phyloP scores from a whole-genome alignment of 2,329 filamentous ascomycete genomes.

The Drechslerella dactyloides region DNA sequence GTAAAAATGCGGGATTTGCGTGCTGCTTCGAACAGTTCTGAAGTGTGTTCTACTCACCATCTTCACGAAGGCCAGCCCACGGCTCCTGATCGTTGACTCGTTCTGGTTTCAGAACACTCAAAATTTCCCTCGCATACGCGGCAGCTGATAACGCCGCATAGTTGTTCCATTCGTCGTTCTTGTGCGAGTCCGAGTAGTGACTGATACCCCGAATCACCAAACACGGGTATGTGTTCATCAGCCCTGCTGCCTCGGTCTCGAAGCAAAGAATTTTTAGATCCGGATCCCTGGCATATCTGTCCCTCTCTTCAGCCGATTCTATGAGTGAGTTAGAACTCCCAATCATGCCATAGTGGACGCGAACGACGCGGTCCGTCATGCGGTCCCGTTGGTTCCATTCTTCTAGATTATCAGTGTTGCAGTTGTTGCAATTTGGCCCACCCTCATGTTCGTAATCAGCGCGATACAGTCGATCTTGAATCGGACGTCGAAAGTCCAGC shows the following conservation, averaged over 20 bases:
- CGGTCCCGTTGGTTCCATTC: neutral
- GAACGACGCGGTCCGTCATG: neutral
- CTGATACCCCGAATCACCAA: constrained; percentile 60
- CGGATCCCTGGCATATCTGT: neutral
- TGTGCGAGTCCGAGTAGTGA: constrained; percentile 59
- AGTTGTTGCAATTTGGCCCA: constrained; percentile 9
- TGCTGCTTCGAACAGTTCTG: too few relatives aligned
- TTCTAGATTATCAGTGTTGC: neutral
- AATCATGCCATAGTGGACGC: constrained; percentile 21
- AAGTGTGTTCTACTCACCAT: too few relatives aligned
- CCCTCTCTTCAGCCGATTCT: constrained; percentile 31
- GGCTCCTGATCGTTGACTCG: too few relatives aligned
- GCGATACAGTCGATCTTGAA: too few relatives aligned
- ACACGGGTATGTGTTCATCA: constrained; percentile 55
- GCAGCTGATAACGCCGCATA: constrained; percentile 56
- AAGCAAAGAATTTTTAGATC: constrained; percentile 50
- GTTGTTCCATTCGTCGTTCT: constrained; percentile 55
- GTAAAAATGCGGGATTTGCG: too few relatives aligned
- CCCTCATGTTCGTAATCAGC: neutral
- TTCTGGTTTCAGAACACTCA: constrained; percentile 8
- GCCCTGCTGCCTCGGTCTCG: constrained; percentile 56
- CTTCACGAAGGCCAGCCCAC: too few relatives aligned
- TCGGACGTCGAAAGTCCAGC: too few relatives aligned
- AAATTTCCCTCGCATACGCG: constrained; percentile 53
- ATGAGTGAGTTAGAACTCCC: constrained; percentile 31